A percentile compares a stretch with the other conserved stretches of the same genome.
Evolutionary conservation across 192 early-diverging fungal species (phyloP).

Genomic region (Endogone sp.): DNA sequence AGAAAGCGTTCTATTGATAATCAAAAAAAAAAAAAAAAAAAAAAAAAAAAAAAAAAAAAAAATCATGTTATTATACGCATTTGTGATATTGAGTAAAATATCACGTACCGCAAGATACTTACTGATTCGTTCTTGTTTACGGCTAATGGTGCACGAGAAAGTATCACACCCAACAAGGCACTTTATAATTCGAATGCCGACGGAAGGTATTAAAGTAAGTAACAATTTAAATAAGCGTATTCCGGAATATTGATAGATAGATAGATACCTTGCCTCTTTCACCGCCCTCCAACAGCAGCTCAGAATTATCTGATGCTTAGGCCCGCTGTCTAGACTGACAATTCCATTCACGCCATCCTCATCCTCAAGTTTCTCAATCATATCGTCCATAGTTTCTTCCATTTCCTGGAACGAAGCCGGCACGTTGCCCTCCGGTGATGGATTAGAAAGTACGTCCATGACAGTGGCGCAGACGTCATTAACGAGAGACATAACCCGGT

Average conservation of each 20-base stretch:
- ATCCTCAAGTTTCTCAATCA: slow-evolving; percentile 37
- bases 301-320: slow-evolving; percentile 83
- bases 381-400: slow-evolving; percentile 51
- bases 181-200: slow-evolving; percentile 16
- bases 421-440: slow-evolving; percentile 88
- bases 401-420: slow-evolving; percentile 75
- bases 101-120: neutral
- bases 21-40: slow-evolving; percentile 2
- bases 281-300: slow-evolving; percentile 92
- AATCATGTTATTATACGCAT: no score
- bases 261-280: slow-evolving; percentile 68
- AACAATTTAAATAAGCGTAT: no score
- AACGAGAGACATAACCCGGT: slow-evolving; percentile 41
- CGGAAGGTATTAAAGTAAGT: no score
- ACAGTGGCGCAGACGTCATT: slow-evolving; percentile 55
- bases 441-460: slow-evolving; percentile 66
- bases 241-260: no score
- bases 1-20: slow-evolving; percentile 7
- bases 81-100: no score
- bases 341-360: slow-evolving; percentile 36
- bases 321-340: slow-evolving; percentile 28
- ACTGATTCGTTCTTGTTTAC: neutral
- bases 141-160: slow-evolving; percentile 40
- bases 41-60: slow-evolving; percentile 3
- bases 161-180: slow-evolving; percentile 42